Base-by-base conservation (phyloP, 73 alveolate genomes). In the Paraurostyla sp. region DNA sequence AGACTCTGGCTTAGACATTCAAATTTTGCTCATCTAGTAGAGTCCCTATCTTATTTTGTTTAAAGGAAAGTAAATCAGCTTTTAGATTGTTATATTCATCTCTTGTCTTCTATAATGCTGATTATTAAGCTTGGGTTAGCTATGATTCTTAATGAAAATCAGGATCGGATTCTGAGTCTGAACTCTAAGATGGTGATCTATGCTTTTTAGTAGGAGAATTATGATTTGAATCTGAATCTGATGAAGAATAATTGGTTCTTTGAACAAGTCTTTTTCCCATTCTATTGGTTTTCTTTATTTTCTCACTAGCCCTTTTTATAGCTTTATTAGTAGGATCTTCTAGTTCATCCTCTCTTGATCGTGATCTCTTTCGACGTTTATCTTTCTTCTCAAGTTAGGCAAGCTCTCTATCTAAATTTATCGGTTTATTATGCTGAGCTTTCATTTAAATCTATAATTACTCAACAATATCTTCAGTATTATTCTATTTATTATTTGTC, bases 51-150 rank as follows among this genome's bases (percentile, higher is more conserved):
- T 90, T 89, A 32, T 63, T 83, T 71, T 75, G 56, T 46, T 91
- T 94, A 57, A 87, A 92, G 59, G 78, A 48, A 3, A 94, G 60
- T 23, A 52, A 38, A 3, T 92, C 93, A 46, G 89, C 92, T 80
- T 86, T 90, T 48, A 93, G 87, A 22, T 83, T 71, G 56, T 88
- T 78, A 84, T 88, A 92, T 78, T 92, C 95, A 30, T 94, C 94
- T 30, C 83, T 46, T 49, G 80, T 58, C 62, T 75, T 56, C 20
- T 60, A 11, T n/a, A 56, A 23, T 23, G 80, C 80, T 32, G 36
- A 0, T 45, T 73, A 18, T 75, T 85, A 22, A 7, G 50, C 76
- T 22, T 82, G 76, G 2, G 85, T 62, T 49, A 58, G 4, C n/a
- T 4, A 27, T 18, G 27, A 27, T 38, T 22, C 54, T 1, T 22